Base-by-base conservation (phyloP, 345 rosid genomes). In the Bruguiera sexangula region DNA sequence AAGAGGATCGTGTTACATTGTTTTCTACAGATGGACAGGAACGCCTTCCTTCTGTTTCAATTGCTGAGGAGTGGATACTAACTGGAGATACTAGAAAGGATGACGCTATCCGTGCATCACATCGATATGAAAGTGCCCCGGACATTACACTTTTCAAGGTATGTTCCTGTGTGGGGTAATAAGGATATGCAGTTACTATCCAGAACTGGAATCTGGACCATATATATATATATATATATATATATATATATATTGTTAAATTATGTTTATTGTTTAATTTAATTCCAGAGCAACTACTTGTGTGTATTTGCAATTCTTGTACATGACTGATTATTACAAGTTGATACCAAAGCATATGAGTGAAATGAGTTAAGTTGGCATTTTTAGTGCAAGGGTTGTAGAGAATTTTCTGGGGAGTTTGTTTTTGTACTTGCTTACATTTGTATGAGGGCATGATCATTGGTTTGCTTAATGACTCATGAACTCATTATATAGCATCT, bases 61-160 rank as follows among this genome's bases (percentile, higher is more conserved):
- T 94, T 76, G 79, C 96, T 66, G 97, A 94, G 79, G 98, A 91
- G 82, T 94, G 97, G 97, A 91, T 91, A 90, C 81, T 94, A 50
- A 89, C 87, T 36, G 97, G 97, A 13, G 90, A 91, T 76, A 67
- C 84, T 62, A 72, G 58, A 32, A 94, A 91, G 82, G 98, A 94
- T 78, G 93, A 84, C 71, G 84, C 84, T 79, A 83, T 89, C 46
- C 96, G 98, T 73, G 82, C 87, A 62, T 83, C 97, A 53, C 98
- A 94, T 77, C 84, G 84, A 67, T 94, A 87, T 87, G 95, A 88
- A 84, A 94, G 91, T 84, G 83, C 98, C 56, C 97, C 97, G 31
- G 98, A 94, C 76, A 87, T 94, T 69, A 83, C 80, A 75, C 96
- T 94, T 64, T 91, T 94, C 74, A 94, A 89, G 97, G 98, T 94